Evolutionary conservation across 2,329 filamentous ascomycete species (phyloP).

Genomic region (Sarocladiaceae sp.): DNA sequence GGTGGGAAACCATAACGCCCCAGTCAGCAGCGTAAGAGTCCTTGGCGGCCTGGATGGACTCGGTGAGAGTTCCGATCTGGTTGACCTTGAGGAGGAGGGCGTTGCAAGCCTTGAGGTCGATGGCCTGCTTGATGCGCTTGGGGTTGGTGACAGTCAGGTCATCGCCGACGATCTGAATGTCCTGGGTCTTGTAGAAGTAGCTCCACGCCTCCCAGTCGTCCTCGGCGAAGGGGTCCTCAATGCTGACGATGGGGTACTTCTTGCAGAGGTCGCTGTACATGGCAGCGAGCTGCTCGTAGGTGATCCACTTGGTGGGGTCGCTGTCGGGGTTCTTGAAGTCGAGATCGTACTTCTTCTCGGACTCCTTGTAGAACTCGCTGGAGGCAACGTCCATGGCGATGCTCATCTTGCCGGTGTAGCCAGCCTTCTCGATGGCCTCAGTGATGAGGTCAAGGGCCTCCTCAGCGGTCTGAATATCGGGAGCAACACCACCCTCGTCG

Average conservation of each 20-base stretch:
- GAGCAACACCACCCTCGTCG: constrained; percentile 98
- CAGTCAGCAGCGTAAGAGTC: constrained; percentile 92
- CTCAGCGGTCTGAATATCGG: constrained; percentile 94
- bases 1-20: constrained; percentile 99
- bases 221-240: constrained; percentile 98
- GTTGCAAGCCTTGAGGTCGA: constrained; percentile 98
- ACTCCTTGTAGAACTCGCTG: constrained; percentile 98
- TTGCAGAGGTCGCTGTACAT: constrained; percentile 79
- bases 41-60: constrained; percentile 99
- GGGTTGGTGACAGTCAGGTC: constrained; percentile 99
- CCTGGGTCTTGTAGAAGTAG: constrained; percentile 99
- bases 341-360: constrained; percentile 98
- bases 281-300: constrained; percentile 92
- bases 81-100: constrained; percentile 98
- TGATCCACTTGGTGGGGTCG: constrained; percentile 95
- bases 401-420: constrained; percentile 92
- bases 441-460: constrained; percentile 97
- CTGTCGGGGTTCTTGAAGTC: constrained; percentile 99
- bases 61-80: constrained; percentile 98
- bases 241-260: constrained; percentile 98
- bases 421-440: constrained; percentile 87
- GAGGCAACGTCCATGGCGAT: constrained; percentile 99
- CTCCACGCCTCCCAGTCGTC: constrained; percentile 99
- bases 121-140: constrained; percentile 98
- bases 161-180: constrained; percentile 98